Percentiles rank a stretch among this genome's conserved stretches.
Conservation (phyloP, 2,329 filamentous ascomycete species). For the Stachybotrys echinatus region DNA sequence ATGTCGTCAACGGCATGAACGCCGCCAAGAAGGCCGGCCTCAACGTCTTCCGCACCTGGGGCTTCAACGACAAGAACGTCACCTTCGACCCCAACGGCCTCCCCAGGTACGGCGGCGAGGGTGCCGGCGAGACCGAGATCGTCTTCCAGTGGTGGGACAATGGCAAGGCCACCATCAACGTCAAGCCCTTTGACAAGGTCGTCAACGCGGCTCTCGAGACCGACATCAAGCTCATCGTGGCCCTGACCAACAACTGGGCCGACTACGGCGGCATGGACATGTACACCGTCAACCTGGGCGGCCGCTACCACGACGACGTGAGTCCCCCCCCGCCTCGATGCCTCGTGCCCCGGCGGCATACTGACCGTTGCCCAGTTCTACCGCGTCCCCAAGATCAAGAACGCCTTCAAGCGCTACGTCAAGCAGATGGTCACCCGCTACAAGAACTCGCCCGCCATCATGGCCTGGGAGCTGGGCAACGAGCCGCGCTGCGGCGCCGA, state of each 20-base stretch:
- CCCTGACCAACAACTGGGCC: slow-evolving; percentile 54
- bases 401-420: slow-evolving; percentile 27
- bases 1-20: slow-evolving; percentile 38
- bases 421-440: slow-evolving; percentile 40
- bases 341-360: neutral
- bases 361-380: slow-evolving; percentile 7
- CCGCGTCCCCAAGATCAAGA: slow-evolving; percentile 8
- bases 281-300: slow-evolving; percentile 50
- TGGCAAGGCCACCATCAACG: slow-evolving; percentile 34
- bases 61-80: slow-evolving; percentile 51
- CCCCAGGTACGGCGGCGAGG: slow-evolving; percentile 46
- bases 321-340: slow-evolving; percentile 7
- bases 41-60: slow-evolving; percentile 52
- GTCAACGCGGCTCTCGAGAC: slow-evolving; percentile 42
- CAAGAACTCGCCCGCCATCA: slow-evolving; percentile 37
- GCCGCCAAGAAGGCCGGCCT: slow-evolving; percentile 43
- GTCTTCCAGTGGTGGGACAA: slow-evolving; percentile 42
- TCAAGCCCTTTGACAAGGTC: slow-evolving; percentile 44
- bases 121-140: slow-evolving; percentile 36
- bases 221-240: slow-evolving; percentile 47
- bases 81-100: slow-evolving; percentile 39
- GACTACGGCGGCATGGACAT: slow-evolving; percentile 57
- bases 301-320: slow-evolving; percentile 44
- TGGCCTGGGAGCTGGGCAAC: slow-evolving; percentile 49
- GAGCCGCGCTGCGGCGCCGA: slow-evolving; percentile 48